These are phyloP conservation scores for Hyaloscypha variabilis DNA, from an alignment of 495 filamentous ascomycete species.

Conservation along the genomic window DNA sequence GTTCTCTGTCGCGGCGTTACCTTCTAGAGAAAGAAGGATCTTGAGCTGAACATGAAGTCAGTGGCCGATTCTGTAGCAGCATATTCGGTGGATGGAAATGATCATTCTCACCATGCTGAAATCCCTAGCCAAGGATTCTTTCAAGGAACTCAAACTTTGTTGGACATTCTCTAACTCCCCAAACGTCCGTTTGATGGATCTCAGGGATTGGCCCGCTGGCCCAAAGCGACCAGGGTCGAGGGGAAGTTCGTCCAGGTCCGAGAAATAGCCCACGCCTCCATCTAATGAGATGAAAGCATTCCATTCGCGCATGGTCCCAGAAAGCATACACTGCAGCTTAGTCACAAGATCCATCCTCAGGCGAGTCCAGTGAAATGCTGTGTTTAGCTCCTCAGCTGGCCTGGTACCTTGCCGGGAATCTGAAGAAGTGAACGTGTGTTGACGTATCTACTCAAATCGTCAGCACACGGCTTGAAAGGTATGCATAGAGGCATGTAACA, in stretches of 20 bases:
- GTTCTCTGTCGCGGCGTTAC: not conserved
- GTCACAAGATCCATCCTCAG: not conserved
- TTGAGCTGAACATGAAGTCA: not conserved
- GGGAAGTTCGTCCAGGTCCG: conserved; percentile 5
- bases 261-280: conserved; percentile 9
- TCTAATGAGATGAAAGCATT: not conserved
- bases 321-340: not conserved
- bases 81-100: not conserved
- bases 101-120: not conserved
- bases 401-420: not conserved
- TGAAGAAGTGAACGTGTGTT: not conserved
- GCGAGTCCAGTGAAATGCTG: conserved; percentile 1
- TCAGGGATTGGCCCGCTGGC: not conserved
- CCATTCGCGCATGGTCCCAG: not conserved
- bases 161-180: not conserved
- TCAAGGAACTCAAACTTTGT: not conserved
- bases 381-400: not conserved
- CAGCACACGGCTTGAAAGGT: not conserved
- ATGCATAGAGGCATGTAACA: not conserved
- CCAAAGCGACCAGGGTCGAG: not conserved
- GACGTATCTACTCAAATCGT: not conserved
- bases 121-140: not conserved
- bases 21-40: not conserved
- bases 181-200: conserved; percentile 2
- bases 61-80: not conserved